Conservation (phyloP, 331 rosid species). For the Quercus tomentella region DNA sequence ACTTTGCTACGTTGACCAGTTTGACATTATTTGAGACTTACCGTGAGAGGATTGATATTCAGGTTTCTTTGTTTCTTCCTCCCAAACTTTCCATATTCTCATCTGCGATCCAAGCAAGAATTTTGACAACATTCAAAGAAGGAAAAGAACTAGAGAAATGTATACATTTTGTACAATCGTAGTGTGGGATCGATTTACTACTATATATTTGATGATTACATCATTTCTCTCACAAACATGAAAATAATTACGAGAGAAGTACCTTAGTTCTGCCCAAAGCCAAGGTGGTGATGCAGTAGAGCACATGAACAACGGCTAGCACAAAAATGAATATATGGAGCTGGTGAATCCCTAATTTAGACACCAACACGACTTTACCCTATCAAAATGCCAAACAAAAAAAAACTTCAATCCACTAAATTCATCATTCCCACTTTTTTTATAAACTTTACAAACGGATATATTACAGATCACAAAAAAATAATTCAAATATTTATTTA, state of each 20-base stretch:
- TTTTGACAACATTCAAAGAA: not conserved
- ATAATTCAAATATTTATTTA: too few relatives aligned
- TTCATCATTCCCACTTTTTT: not conserved
- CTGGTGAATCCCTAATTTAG: constrained; percentile 86
- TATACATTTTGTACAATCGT: too few relatives aligned
- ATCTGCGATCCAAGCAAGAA: constrained; percentile 39
- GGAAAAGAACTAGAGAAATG: too few relatives aligned
- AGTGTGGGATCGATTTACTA: too few relatives aligned
- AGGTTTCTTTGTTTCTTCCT: constrained; percentile 44
- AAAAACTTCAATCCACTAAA: too few relatives aligned
- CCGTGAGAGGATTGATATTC: constrained; percentile 52
- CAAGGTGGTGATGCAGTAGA: constrained; percentile 60
- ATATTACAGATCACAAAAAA: too few relatives aligned
- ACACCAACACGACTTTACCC: constrained; percentile 76
- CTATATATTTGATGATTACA: not conserved
- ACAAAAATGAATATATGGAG: constrained; percentile 82
- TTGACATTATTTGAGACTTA: not conserved
- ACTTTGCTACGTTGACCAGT: too few relatives aligned
- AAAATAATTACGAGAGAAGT: not conserved
- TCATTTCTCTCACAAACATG: too few relatives aligned
- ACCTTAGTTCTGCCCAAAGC: constrained; percentile 76
- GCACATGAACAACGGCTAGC: constrained; percentile 62
- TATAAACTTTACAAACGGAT: too few relatives aligned
- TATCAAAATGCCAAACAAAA: constrained; percentile 15
- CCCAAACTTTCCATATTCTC: constrained; percentile 67